These are phyloP conservation scores for Oryza longistaminata DNA, from an alignment of 176 grass and related monocot genomes.

Conservation along the genomic window DNA sequence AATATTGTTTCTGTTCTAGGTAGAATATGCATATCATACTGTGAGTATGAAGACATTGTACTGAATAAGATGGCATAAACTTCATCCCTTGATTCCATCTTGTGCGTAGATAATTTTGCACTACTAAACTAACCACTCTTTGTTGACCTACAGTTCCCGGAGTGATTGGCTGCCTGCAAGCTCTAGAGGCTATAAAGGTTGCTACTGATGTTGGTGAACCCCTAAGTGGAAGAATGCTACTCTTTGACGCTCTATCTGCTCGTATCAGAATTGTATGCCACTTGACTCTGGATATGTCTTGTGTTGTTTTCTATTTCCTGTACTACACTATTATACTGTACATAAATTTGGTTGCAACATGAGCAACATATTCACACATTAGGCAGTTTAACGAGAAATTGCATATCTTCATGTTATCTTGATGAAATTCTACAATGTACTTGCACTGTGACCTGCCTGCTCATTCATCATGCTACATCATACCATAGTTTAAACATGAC, in stretches of 20 bases:
- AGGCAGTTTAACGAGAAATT: background rate
- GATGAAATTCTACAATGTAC: background rate
- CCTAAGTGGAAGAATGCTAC: slow-evolving; percentile 87
- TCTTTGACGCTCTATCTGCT: slow-evolving; percentile 85
- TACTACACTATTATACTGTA: background rate
- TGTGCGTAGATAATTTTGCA: slow-evolving; percentile 4
- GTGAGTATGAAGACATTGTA: background rate
- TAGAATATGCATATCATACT: background rate
- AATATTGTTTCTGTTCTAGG: background rate
- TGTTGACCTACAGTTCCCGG: slow-evolving; percentile 68
- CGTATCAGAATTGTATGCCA: slow-evolving; percentile 69
- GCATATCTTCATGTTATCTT: background rate
- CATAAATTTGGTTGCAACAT: background rate
- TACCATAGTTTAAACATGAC: background rate
- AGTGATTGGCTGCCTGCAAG: slow-evolving; percentile 94
- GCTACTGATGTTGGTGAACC: slow-evolving; percentile 81
- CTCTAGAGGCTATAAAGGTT: slow-evolving; percentile 95
- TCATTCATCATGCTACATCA: background rate
- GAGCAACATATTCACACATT: background rate
- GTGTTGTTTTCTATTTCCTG: background rate
- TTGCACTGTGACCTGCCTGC: background rate
- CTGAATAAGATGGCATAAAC: background rate
- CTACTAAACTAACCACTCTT: slow-evolving; percentile 31
- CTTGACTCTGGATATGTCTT: slow-evolving; percentile 27
- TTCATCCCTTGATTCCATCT: slow-evolving; percentile 23